phyloP scores from a whole-genome alignment of 805 yeast genomes.

The Metschnikowia shivogae region DNA sequence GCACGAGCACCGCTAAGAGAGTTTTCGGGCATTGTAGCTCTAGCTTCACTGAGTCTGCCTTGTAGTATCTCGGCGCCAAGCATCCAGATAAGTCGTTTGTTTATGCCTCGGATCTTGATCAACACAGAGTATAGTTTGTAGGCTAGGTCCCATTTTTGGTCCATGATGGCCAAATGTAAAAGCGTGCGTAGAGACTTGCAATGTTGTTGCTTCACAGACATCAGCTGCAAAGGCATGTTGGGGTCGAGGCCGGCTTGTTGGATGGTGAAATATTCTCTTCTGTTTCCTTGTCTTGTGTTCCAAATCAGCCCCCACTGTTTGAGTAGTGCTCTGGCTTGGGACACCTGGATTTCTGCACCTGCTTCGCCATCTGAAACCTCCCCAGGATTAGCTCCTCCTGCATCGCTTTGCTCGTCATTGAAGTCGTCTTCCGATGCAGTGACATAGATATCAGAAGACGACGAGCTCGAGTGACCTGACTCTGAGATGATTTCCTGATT shows the following conservation, averaged over 20 bases:
- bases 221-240: not conserved
- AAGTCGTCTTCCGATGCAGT: too few relatives aligned
- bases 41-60: constrained; percentile 1
- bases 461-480: too few relatives aligned
- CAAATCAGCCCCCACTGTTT: constrained; percentile 6
- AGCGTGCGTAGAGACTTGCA: constrained; percentile 33
- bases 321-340: constrained; percentile 6
- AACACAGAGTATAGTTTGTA: constrained; percentile 49
- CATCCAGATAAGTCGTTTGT: constrained; percentile 59
- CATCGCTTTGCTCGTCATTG: too few relatives aligned
- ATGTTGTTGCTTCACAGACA: constrained; percentile 1
- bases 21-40: constrained; percentile 1
- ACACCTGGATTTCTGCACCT: not conserved
- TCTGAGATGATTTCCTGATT: not conserved
- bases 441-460: too few relatives aligned
- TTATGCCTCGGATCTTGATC: constrained; percentile 45
- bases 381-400: not conserved
- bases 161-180: constrained; percentile 46
- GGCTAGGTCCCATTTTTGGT: constrained; percentile 52
- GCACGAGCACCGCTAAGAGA: not conserved
- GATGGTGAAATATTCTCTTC: constrained; percentile 5
- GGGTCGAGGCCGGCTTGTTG: constrained; percentile 12
- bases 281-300: constrained; percentile 6
- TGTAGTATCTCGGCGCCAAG: constrained; percentile 55
- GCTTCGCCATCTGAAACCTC: not conserved